Evolutionary conservation across 257 asterid species (phyloP), one percentile per base, ranked within the genome.

Genomic region (Jacaranda copaia): DNA sequence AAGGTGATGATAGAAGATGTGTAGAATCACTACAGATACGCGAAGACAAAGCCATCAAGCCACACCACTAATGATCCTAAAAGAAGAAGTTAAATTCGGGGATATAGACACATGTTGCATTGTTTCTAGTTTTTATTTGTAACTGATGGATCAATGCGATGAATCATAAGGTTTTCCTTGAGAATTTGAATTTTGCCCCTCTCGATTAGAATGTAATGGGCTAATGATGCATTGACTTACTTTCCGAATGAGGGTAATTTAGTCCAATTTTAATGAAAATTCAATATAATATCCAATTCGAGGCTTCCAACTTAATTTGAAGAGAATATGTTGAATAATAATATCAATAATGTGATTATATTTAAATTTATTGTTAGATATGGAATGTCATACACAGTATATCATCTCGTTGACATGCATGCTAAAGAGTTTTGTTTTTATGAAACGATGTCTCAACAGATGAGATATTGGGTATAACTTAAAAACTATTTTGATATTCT

Each of bases 41-140:
- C 76, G 18, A 82, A 55, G 83, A 82, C 86, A 82, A 80, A 60
- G 9, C 68, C 57, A 59, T 74, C 52, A 67, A 39, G 76, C 72
- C 77, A 75, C 72, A 43, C 70, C 20, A 74, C 80, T 73, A 68
- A 76, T 75, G 71, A 60, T 60, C 75, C 67, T 68, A 70, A 2
- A 78, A 70, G 68, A 68, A 78, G 6, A 82, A 68, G 73, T 78
- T 63, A 74, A 74, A 35, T 73, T 53, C 43, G 19, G 11, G 73
- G 16, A 13, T 56, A 45, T 77, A 48, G 6, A 77, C 75, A 66
- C 60, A 57, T 67, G 13, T 63, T 43, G 4, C 52, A 3, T 42
- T 25, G 4, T n/a, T 48, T 70, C 7, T 60, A 68, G 11, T 43
- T 57, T 5, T 45, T 32, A 68, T 67, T 68, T 45, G 38, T 8